Evolutionary conservation across 2,329 filamentous ascomycete genomes (phyloP), one percentile per base, ranked within the genome.

Genomic region (Penicillium freii): DNA sequence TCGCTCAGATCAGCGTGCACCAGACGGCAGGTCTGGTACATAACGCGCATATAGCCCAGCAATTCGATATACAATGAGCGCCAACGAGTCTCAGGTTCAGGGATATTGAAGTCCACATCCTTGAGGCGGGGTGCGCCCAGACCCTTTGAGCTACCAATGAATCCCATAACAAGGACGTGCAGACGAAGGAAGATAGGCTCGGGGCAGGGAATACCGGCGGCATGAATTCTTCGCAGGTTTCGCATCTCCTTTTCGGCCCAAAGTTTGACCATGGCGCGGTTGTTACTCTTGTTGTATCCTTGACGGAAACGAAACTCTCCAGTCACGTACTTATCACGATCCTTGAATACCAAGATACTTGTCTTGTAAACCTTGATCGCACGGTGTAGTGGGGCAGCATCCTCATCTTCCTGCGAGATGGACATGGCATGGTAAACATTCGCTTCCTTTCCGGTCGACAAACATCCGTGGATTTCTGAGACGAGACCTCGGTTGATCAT

Each of bases 351-450:
- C 33, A 99, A 80, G 63, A 99, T 99, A 54, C 90, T 90, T 8
- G 94, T 99, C 83, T 99, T 99, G 85, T 99, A 99, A 50, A 99
- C 91, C 78, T 99, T 99, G 81, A 97, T 92, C 13, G 94, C 94
- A 48, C 91, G 86, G 69, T 96, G 91, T 0, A 87, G 78, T 21
- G 81, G 77, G 2, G 72, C 66, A 19, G 76, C 74, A 39, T 80
- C 80, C 8, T 82, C 76, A 10, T 83, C 82, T 7, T 85, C 77
- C 5, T 79, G 75, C 2, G 82, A 79, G 1, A 85, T 79, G 3
- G 86, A 83, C 11, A 96, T 82, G 19, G 93, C 92, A 62, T 95
- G 91, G 77, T 99, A 99, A 27, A 99, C 94, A 73, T 99, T 99
- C 59, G 94, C 94, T 76, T 99, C 94, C 74, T 99, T 99, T 55